These are phyloP conservation scores for Chlorella sorokiniana DNA, from an alignment of 139 green algal species.

Conservation along the genomic window DNA sequence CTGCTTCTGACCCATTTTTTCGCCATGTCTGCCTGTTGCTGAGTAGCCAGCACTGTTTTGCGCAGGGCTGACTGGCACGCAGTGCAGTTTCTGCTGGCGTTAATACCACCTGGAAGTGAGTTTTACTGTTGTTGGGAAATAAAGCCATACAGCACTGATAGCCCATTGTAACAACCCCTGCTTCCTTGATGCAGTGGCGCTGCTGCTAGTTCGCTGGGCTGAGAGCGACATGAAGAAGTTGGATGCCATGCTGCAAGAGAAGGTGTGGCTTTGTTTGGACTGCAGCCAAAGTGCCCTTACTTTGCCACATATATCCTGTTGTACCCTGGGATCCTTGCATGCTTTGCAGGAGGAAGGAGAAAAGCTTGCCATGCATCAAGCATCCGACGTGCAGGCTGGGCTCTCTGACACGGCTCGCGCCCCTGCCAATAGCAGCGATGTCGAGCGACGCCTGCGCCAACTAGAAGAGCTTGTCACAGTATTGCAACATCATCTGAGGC, in stretches of 20 bases:
- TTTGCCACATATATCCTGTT: neutral
- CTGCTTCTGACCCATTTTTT: neutral
- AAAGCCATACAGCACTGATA: neutral
- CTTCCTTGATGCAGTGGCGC: slow-evolving; percentile 26
- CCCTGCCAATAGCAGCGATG: neutral
- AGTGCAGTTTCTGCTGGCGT: slow-evolving; percentile 43
- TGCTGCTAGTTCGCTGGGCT: slow-evolving; percentile 36
- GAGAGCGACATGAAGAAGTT: slow-evolving; percentile 34
- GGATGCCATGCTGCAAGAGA: neutral
- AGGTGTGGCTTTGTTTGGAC: neutral
- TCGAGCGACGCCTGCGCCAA: neutral
- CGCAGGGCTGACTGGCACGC: slow-evolving; percentile 53
- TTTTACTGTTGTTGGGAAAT: neutral
- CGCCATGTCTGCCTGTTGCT: neutral
- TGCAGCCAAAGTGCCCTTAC: neutral
- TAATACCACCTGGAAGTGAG: slow-evolving; percentile 43
- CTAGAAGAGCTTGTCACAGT: slow-evolving; percentile 4
- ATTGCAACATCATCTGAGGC: too few species aligned
- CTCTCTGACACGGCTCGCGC: neutral
- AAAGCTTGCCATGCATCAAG: neutral
- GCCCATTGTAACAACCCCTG: too few species aligned
- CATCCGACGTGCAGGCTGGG: neutral
- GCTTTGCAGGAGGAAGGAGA: neutral
- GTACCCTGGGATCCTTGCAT: neutral
- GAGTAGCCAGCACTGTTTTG: neutral